Conservation (phyloP, 768 basidiomycete genomes). For the Hericium erinaceus region DNA sequence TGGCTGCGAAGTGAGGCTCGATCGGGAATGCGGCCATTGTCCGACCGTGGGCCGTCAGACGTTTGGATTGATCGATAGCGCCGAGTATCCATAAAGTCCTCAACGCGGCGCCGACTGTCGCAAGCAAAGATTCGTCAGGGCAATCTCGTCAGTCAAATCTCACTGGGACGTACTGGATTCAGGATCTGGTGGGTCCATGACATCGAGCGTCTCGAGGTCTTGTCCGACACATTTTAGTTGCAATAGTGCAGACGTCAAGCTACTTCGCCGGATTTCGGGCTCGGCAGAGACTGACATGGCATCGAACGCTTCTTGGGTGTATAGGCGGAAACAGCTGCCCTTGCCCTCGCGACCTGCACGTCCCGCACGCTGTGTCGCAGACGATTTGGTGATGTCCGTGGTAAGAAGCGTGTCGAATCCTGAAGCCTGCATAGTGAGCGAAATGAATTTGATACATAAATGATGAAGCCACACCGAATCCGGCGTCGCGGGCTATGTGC, state of each 20-base stretch:
- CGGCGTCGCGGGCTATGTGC: conserved; percentile 59
- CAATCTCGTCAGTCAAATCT: not conserved
- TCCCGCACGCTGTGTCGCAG: conserved; percentile 89
- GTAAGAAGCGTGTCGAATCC: conserved; percentile 85
- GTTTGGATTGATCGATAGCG: conserved; percentile 59
- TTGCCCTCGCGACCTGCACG: conserved; percentile 92
- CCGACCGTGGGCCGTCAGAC: conserved; percentile 65
- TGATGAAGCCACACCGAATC: conserved; percentile 42
- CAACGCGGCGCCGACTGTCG: conserved; percentile 49
- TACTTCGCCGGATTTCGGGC: conserved; percentile 88
- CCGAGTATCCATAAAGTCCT: conserved; percentile 71
- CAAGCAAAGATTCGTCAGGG: not conserved
- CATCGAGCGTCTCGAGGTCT: conserved; percentile 71
- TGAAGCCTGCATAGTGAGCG: conserved; percentile 19
- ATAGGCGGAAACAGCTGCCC: conserved; percentile 87
- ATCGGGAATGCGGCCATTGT: conserved; percentile 88
- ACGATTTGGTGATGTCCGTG: conserved; percentile 79
- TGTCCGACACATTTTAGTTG: conserved; percentile 81
- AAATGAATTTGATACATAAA: not conserved
- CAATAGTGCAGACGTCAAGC: conserved; percentile 73
- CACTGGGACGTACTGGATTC: conserved; percentile 53
- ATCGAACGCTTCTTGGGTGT: conserved; percentile 75
- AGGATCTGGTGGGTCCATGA: conserved; percentile 80
- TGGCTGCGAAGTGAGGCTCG: conserved; percentile 76
- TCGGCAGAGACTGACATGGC: conserved; percentile 56